Conservation (phyloP, 805 yeast species). For the Wickerhamomyces subpelliculosus region DNA sequence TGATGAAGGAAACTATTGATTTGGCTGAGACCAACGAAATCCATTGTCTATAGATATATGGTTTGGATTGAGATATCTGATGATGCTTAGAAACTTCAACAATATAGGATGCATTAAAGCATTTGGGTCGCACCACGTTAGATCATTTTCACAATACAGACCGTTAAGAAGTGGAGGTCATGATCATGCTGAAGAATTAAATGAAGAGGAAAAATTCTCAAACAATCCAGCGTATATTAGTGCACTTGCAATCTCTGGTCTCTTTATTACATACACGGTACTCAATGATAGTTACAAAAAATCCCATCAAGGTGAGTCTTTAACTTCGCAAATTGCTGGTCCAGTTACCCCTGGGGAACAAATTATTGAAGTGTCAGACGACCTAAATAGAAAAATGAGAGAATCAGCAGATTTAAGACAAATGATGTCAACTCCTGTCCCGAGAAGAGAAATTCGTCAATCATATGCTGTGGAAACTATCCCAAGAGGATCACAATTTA, state of each 20-base stretch:
- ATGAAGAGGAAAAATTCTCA: slow-evolving; percentile 10
- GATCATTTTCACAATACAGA: neutral
- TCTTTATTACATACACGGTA: slow-evolving; percentile 2
- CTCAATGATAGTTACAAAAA: slow-evolving; percentile 7
- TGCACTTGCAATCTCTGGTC: slow-evolving; percentile 4
- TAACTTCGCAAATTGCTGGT: neutral
- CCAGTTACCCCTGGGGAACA: neutral
- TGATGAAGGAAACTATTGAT: too few relatives aligned
- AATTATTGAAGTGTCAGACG: neutral
- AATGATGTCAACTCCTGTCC: slow-evolving; percentile 4
- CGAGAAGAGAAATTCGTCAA: neutral
- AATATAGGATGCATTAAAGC: too few relatives aligned
- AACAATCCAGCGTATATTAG: slow-evolving; percentile 10
- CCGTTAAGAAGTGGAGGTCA: slow-evolving; percentile 1
- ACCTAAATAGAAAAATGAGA: neutral
- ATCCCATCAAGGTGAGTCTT: neutral
- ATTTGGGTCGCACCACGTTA: neutral
- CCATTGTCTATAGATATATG: too few relatives aligned
- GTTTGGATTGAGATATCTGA: too few relatives aligned
- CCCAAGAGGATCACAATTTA: slow-evolving; percentile 13
- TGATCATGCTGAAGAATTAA: slow-evolving; percentile 8
- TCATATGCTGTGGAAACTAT: slow-evolving; percentile 6
- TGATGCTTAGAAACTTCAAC: too few relatives aligned
- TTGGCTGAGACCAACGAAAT: too few relatives aligned
- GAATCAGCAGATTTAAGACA: slow-evolving; percentile 1